These are phyloP conservation scores for Silene vulgaris DNA, from an alignment of 179 eudicot species.

Conservation along the genomic window DNA sequence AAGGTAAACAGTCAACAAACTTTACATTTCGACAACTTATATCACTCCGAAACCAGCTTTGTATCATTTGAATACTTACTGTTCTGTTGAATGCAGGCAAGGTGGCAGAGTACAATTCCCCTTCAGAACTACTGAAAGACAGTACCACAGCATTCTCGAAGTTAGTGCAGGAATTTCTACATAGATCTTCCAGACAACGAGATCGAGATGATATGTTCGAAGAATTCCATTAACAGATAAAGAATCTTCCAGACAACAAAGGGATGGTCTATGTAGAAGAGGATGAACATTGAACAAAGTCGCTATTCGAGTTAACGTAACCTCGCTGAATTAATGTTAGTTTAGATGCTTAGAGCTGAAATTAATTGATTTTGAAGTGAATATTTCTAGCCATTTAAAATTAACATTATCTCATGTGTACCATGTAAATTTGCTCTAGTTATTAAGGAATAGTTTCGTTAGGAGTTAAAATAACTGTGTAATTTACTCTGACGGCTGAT, in stretches of 20 bases:
- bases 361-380: slow-evolving; percentile 18
- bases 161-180: slow-evolving; percentile 59
- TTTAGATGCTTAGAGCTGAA: slow-evolving; percentile 14
- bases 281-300: neutral
- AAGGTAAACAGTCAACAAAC: slow-evolving; percentile 40
- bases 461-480: slow-evolving; percentile 11
- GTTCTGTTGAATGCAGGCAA: slow-evolving; percentile 21
- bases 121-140: slow-evolving; percentile 46
- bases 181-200: slow-evolving; percentile 42
- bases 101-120: slow-evolving; percentile 66
- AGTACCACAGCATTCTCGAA: slow-evolving; percentile 62
- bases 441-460: neutral
- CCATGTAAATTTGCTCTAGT: neutral
- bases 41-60: too few species aligned
- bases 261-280: neutral
- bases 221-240: neutral
- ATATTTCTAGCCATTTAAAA: slow-evolving; percentile 1
- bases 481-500: neutral
- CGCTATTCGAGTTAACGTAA: neutral
- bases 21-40: too few species aligned
- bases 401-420: neutral
- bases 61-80: too few species aligned
- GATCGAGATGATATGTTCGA: slow-evolving; percentile 18
- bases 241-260: slow-evolving; percentile 36
- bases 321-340: neutral